phyloP scores from a whole-genome alignment of 1,139 yeast species.

The Debaryomyces singareniensis region DNA sequence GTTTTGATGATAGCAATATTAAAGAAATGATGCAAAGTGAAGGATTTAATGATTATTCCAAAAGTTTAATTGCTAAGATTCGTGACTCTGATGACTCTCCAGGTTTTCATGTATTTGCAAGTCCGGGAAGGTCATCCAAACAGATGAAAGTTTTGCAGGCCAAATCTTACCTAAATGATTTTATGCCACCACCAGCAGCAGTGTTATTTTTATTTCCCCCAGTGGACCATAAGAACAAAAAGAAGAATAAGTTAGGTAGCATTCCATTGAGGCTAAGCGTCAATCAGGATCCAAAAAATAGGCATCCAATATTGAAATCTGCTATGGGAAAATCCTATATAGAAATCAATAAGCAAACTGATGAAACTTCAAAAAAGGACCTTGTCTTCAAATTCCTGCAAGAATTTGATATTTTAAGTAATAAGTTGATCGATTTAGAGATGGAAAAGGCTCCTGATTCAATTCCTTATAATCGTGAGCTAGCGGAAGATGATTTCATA shows the following conservation, averaged over 20 bases:
- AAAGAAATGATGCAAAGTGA: constrained; percentile 7
- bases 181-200: constrained; percentile 38
- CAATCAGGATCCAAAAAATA: background rate
- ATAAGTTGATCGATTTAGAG: constrained; percentile 3
- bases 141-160: constrained; percentile 24
- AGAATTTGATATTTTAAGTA: constrained; percentile 8
- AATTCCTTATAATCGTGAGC: constrained; percentile 8
- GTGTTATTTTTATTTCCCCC: constrained; percentile 26
- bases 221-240: constrained; percentile 5
- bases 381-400: constrained; percentile 8
- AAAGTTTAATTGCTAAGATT: constrained; percentile 5
- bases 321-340: background rate
- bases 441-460: background rate
- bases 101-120: constrained; percentile 34
- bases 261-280: background rate
- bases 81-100: constrained; percentile 11
- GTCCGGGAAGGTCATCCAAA: constrained; percentile 26
- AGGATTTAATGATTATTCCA: constrained; percentile 6
- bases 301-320: background rate
- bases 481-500: constrained; percentile 13
- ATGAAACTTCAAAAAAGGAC: constrained; percentile 2
- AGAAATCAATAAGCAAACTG: background rate
- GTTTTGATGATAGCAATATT: constrained; percentile 23
- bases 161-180: constrained; percentile 35
- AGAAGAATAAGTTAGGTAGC: constrained; percentile 1